Evolutionary conservation across 441 rosid genomes (phyloP), one percentile per base, ranked within the genome.

Genomic region (Geranium incanum): DNA sequence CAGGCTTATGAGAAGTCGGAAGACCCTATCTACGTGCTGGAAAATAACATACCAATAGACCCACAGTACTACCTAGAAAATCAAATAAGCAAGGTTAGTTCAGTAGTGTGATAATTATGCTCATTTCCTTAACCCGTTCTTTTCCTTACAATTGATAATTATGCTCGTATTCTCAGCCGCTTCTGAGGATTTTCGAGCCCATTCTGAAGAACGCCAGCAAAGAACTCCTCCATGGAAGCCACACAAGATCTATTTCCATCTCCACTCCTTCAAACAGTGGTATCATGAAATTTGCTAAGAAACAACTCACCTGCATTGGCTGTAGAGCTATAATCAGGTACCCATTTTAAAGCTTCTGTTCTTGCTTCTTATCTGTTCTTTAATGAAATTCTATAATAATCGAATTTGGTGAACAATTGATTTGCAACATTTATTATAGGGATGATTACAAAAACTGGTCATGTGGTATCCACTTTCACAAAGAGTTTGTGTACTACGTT

Each of bases 1-100:
- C 86, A 94, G 99, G 99, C 96, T 74, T 91, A 92, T 81, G 99
- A 95, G 83, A 84, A 74, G 79, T 95, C 99, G 0, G 99, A 95
- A 84, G 99, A 95, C 79, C 99, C 99, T 9, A 91, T 95, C 71
- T 92, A 89, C 75, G 98, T 92, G 75, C 89, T 92, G 38, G 85
- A 95, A 78, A 93, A 95, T 82, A 91, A 81, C 87, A 89, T 92
- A 70, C 98, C 99, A 13, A 92, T 95, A 71, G 99, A 95, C 77
- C 89, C 96, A 57, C 87, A 91, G 9, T 92, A 92, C 78, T 95
- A 92, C 78, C 92, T 95, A 52, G 98, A 92, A 77, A 95, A 95
- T 76, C 99, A 95, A 81, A 91, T 92, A 71, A 89, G 90, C 83
- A 95, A 90, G 96, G 99, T 95, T 63, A 75, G 87, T 74, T 73